A percentile compares a stretch with the other conserved stretches of the same genome.
These are phyloP conservation scores for Globisporangium takayamanum DNA, from an alignment of 352 stramenopile genomes.

Conservation along the genomic window DNA sequence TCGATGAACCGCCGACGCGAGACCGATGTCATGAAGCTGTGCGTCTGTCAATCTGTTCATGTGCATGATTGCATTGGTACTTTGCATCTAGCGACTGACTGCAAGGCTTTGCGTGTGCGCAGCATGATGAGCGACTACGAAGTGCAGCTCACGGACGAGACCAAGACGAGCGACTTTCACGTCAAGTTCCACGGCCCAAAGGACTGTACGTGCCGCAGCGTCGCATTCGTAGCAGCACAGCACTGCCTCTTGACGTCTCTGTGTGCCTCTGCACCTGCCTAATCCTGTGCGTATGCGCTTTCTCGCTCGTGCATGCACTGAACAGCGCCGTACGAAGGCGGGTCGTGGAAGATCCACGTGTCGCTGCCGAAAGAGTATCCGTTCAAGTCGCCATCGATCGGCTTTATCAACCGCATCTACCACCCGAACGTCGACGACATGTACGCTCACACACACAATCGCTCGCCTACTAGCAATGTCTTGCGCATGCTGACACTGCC, in stretches of 20 bases:
- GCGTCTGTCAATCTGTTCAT: conserved; percentile 9
- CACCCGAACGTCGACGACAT: conserved; percentile 93
- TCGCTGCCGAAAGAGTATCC: conserved; percentile 90
- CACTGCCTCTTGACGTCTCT: background rate
- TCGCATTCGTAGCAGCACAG: background rate
- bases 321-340: conserved; percentile 87
- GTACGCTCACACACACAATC: conserved; percentile 17
- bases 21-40: conserved; percentile 91
- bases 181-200: conserved; percentile 83
- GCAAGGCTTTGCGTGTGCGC: background rate
- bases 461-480: background rate
- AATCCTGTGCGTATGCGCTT: background rate
- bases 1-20: conserved; percentile 80
- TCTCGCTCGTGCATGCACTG: background rate
- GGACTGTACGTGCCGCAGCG: conserved; percentile 49
- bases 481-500: no score
- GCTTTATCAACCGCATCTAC: conserved; percentile 91
- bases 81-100: background rate
- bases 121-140: conserved; percentile 91
- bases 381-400: conserved; percentile 92
- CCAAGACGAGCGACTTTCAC: conserved; percentile 75
- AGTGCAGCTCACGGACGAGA: conserved; percentile 77
- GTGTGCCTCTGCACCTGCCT: background rate
- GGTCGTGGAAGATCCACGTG: conserved; percentile 91
- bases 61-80: no score